Evolutionary conservation across 225 moss, liverwort and hornwort genomes (phyloP), one percentile per base, ranked within the genome.

Genomic region (Marchantia paleacea): DNA sequence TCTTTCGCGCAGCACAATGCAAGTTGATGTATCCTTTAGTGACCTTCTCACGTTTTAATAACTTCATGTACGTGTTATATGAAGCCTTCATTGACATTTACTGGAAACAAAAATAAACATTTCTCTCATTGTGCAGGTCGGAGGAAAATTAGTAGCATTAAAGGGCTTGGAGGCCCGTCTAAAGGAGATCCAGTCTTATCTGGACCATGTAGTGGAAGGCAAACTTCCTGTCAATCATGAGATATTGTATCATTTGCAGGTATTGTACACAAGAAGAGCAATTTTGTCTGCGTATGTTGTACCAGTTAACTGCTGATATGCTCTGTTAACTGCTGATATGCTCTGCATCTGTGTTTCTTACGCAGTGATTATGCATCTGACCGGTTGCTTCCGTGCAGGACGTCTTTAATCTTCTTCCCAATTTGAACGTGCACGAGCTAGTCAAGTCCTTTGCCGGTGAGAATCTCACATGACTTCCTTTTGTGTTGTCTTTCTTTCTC

Each of bases 371-470:
- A 25, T 14, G 0, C 16, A 51, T 5, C 4, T 10, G 49, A 7
- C 28, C 58, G 15, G 50, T 19, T 25, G 29, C 16, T 20, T 75
- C 84, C 80, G 79, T 82, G 81, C 97, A 97, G 97, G 97, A 97
- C 87, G 95, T 97, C 54, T 95, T 97, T 83, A 97, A 97, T 82
- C 84, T 97, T 64, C 93, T 97, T 26, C 97, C 97, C 7, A 97
- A 97, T 80, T 90, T 97, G 75, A 97, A 97, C 84, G 95, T 97
- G 16, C 92, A 94, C 80, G 97, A 97, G 85, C 88, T 97, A 55
- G 95, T 97, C 63, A 97, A 97, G 76, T 92, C 95, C 79, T 97
- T 97, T 62, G 95, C 97, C 20, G 97, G 97, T 95, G 82, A 90
- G 88, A 68, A 76, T 20, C 0, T n/a, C 52, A 29, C 61, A 57